Evolutionary conservation across 192 early-diverging fungal species (phyloP).

Genomic region (Geosiphon pyriformis): DNA sequence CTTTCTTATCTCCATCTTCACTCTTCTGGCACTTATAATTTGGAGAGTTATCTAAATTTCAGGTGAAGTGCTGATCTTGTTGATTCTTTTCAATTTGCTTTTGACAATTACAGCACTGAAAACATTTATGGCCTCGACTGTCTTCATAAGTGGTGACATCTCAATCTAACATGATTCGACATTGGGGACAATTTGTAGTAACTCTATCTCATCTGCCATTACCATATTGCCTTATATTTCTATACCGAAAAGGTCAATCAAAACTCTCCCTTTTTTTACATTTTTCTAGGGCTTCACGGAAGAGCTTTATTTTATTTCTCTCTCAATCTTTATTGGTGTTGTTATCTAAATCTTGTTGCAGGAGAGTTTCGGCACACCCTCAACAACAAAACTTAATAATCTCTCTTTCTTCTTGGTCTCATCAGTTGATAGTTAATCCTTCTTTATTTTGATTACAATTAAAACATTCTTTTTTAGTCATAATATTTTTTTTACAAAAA

Average conservation of each 20-base stretch:
- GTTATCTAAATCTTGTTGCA: conserved; percentile 23
- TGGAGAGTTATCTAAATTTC: no score
- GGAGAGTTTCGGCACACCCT: conserved; percentile 20
- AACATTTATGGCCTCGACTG: no score
- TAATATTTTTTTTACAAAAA: not conserved
- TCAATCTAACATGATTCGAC: conserved; percentile 12
- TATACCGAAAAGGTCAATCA: conserved; percentile 18
- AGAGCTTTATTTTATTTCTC: conserved; percentile 20
- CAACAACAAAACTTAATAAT: conserved; percentile 18
- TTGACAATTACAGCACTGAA: no score
- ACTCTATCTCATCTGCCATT: conserved; percentile 16
- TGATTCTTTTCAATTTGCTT: no score
- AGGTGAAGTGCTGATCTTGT: no score
- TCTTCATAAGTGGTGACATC: no score
- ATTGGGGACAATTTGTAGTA: conserved; percentile 9
- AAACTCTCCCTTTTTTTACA: conserved; percentile 19
- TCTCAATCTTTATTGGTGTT: conserved; percentile 21
- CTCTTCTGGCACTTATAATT: no score
- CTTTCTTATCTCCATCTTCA: no score
- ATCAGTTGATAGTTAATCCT: conserved; percentile 14
- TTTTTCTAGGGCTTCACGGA: not conserved
- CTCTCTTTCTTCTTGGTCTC: conserved; percentile 18
- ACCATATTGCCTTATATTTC: conserved; percentile 9
- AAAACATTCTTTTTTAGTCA: no score
- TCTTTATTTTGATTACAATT: not conserved